Evolutionary conservation across 164 flowering plant species (phyloP).

Genomic region (Magnolia kwangsiensis): DNA sequence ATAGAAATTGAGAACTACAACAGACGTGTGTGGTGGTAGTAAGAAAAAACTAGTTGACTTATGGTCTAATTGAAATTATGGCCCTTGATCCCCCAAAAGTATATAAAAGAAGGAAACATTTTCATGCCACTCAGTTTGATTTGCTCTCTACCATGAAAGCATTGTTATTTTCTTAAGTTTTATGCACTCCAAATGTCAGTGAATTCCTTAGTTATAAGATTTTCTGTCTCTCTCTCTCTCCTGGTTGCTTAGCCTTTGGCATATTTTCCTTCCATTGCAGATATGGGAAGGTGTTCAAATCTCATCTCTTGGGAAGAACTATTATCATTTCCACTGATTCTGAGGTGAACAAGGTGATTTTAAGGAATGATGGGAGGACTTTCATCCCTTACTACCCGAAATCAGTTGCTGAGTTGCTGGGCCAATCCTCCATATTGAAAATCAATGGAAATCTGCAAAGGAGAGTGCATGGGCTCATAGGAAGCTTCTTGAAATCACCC

Average conservation of each 20-base stretch:
- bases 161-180: too few species aligned
- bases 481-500: conserved; percentile 71
- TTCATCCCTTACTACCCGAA: conserved; percentile 84
- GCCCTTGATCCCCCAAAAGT: too few species aligned
- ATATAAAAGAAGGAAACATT: too few species aligned
- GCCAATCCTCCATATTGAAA: conserved; percentile 65
- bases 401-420: conserved; percentile 62
- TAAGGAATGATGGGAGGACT: conserved; percentile 66
- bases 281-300: conserved; percentile 87
- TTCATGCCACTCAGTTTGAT: too few species aligned
- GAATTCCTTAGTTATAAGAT: too few species aligned
- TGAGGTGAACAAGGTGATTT: conserved; percentile 75
- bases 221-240: not conserved
- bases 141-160: too few species aligned
- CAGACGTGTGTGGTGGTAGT: too few species aligned
- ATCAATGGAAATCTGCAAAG: conserved; percentile 65
- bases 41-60: too few species aligned
- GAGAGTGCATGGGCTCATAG: conserved; percentile 70
- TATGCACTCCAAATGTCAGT: too few species aligned
- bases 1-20: too few species aligned
- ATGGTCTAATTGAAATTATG: too few species aligned
- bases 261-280: conserved; percentile 24
- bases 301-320: conserved; percentile 72
- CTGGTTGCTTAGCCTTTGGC: not conserved
- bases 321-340: conserved; percentile 87